These are phyloP conservation scores for Zygosaccharomyces sapae DNA, from an alignment of 1,139 yeast genomes.

Conservation along the genomic window DNA sequence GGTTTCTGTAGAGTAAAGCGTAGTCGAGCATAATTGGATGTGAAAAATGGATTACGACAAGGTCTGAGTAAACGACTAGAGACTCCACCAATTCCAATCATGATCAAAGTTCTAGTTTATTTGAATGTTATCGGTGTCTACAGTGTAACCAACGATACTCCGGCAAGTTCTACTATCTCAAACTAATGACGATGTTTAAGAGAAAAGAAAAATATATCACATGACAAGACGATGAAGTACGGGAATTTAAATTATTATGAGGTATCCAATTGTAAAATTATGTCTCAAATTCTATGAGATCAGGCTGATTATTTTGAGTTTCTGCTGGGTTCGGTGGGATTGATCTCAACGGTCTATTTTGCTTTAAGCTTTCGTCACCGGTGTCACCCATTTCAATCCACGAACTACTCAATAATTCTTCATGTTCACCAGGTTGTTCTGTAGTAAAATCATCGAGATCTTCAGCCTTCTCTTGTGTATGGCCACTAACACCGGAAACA, in stretches of 20 bases:
- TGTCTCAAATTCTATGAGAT: constrained; percentile 18
- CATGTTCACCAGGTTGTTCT: constrained; percentile 17
- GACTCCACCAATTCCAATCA: constrained; percentile 9
- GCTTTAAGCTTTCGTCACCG: constrained; percentile 6
- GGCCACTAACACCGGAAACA: constrained; percentile 6
- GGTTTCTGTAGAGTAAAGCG: constrained; percentile 15
- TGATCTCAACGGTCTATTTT: constrained; percentile 12
- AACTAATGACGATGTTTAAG: neutral
- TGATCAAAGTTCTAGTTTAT: neutral
- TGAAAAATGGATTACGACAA: constrained; percentile 21
- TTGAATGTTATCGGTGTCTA: neutral
- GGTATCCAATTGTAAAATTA: constrained; percentile 4
- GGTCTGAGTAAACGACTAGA: constrained; percentile 10
- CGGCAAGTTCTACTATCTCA: neutral
- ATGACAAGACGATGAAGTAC: constrained; percentile 1
- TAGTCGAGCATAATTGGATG: constrained; percentile 19
- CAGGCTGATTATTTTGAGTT: constrained; percentile 9
- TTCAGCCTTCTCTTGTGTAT: constrained; percentile 13
- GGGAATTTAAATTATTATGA: neutral
- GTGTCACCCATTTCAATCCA: constrained; percentile 18
- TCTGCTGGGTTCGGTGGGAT: constrained; percentile 9
- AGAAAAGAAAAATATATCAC: neutral
- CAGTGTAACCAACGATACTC: neutral
- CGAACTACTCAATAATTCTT: constrained; percentile 16
- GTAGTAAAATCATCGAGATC: constrained; percentile 19